Evolutionary conservation across 371 early-diverging fungal genomes (phyloP), one percentile per base, ranked within the genome.

Genomic region (Mucor saturninus): DNA sequence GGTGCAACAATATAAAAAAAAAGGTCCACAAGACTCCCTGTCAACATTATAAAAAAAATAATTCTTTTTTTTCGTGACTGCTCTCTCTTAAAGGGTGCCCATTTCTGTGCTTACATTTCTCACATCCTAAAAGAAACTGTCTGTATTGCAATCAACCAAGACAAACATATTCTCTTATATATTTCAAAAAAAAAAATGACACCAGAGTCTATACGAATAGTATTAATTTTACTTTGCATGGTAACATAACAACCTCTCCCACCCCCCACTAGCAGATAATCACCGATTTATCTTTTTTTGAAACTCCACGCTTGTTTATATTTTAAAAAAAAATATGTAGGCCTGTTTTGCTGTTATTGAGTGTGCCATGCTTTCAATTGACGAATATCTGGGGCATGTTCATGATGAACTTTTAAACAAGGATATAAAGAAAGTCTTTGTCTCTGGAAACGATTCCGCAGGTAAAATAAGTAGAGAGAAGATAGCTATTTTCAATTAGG

Each of bases 391-490:
- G 10, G 54, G 54, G 0, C 15, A 51, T 13, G 61, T 61, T n/a
- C 61, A 21, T 29, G 32, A 54, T 45, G 29, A 54, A 28, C 35
- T 54, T 30, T 10, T 2, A 1, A 32, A 35, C 4, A 26, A 26
- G n/a, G 32, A 15, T 2, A 21, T 13, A 10, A 6, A n/a, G 6
- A 58, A 53, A 45, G 62, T 69, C 6, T 58, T 91, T 42, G 86
- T 89, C 40, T 76, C 83, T 30, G 91, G 91, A 43, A 91, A 91
- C 54, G 91, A 91, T 64, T 86, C 90, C 6, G 88, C 87, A 30
- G 91, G 88, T 87, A 75, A 45, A 55, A 4, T 15, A 43, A 5
- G 14, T 21, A 21, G 21, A 21, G 21, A 21, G 21, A 21, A 21
- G 21, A 21, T 35, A 35, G 6, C 35, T 35, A 4, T 6, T 35